A percentile compares a stretch with the other conserved stretches of the same genome.
These are phyloP conservation scores for Beauveria pseudobassiana DNA, from an alignment of 2,329 filamentous ascomycete species.

Conservation along the genomic window DNA sequence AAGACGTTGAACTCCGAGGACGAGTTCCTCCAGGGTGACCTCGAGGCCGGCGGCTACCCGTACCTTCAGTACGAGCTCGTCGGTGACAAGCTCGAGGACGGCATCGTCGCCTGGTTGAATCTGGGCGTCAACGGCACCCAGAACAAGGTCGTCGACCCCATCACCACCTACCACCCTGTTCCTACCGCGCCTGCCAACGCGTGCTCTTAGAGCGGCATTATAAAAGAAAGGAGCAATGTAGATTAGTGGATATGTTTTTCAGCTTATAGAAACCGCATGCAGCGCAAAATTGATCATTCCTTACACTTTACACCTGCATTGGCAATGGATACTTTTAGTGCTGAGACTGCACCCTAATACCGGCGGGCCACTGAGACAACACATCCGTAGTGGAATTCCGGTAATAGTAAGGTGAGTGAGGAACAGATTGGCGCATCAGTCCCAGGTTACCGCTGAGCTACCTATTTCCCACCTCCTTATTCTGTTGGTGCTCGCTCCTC, in stretches of 20 bases:
- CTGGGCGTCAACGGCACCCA: conserved; percentile 36
- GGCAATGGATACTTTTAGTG: neutral
- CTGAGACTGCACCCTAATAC: too few relatives aligned
- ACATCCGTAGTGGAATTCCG: too few relatives aligned
- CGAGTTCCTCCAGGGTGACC: conserved; percentile 37
- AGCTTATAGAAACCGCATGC: neutral
- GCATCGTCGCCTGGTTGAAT: conserved; percentile 46
- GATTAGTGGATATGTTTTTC: neutral
- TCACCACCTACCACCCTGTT: conserved; percentile 8
- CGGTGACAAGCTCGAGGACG: conserved; percentile 42
- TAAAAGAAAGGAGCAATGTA: neutral
- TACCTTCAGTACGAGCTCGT: conserved; percentile 51
- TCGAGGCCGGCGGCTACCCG: conserved; percentile 45
- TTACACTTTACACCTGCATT: neutral
- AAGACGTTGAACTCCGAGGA: conserved; percentile 45
- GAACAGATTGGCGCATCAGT: too few relatives aligned
- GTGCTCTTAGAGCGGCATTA: neutral
- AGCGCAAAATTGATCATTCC: neutral
- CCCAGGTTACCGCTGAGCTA: too few relatives aligned
- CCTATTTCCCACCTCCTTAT: too few relatives aligned
- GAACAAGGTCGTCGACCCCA: neutral
- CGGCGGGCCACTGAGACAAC: too few relatives aligned
- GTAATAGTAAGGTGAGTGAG: too few relatives aligned
- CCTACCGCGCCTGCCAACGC: neutral
- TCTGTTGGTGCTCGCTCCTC: too few relatives aligned